Evolutionary conservation across 306 rosid species (phyloP).

Genomic region (Lagenaria siceraria): DNA sequence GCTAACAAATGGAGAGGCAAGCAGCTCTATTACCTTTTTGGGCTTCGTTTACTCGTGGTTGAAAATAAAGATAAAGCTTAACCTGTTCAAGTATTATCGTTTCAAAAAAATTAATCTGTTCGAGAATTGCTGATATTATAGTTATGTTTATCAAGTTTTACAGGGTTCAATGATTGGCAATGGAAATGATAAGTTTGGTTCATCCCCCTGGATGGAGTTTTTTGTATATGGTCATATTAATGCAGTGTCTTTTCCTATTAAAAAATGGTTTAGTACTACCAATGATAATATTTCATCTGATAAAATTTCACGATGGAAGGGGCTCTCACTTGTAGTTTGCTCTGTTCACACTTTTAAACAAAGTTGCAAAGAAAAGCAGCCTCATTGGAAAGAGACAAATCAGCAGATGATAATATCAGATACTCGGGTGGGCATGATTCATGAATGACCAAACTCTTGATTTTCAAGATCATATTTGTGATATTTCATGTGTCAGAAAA

Average conservation of each 20-base stretch:
- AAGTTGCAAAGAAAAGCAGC: background rate
- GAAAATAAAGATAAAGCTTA: background rate
- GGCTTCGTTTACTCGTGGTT: constrained; percentile 5
- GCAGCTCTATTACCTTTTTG: constrained; percentile 15
- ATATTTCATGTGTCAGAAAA: background rate
- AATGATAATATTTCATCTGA: background rate
- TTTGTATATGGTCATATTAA: background rate
- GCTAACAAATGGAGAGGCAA: constrained; percentile 97
- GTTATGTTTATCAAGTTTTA: background rate
- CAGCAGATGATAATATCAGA: background rate
- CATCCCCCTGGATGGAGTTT: background rate
- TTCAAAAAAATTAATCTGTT: background rate
- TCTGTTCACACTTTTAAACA: background rate
- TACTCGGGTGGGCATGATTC: background rate
- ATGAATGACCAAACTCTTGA: background rate
- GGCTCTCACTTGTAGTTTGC: background rate
- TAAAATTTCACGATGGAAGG: background rate
- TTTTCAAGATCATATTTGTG: constrained; percentile 1
- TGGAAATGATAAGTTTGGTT: background rate
- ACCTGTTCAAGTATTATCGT: background rate
- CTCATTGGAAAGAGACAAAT: background rate
- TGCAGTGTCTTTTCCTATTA: background rate
- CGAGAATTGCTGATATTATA: background rate
- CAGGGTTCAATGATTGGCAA: background rate
- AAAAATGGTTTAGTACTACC: background rate